phyloP scores from a whole-genome alignment of 768 basidiomycete species.

The Mycena galericulata region DNA sequence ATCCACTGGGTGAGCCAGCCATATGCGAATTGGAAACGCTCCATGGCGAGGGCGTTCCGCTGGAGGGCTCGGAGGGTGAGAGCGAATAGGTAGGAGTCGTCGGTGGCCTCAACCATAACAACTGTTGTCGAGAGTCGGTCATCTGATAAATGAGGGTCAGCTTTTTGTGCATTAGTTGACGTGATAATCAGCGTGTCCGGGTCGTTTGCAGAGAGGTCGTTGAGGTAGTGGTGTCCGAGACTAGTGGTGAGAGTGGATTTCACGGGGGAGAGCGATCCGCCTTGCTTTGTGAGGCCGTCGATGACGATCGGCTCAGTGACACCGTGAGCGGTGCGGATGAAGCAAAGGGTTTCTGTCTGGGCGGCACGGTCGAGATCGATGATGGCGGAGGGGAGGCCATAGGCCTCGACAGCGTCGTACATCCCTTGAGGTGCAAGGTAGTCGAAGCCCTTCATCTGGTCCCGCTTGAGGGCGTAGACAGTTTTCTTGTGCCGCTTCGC shows the following conservation, averaged over 20 bases:
- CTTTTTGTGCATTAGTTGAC: background rate
- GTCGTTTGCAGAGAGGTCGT: constrained; percentile 20
- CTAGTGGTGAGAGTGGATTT: constrained; percentile 39
- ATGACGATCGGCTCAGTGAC: constrained; percentile 32
- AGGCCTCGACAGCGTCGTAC: constrained; percentile 45
- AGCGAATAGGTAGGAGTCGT: constrained; percentile 37
- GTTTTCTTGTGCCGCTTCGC: constrained; percentile 33
- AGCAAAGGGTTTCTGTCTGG: constrained; percentile 2
- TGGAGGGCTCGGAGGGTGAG: background rate
- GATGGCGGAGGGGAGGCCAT: constrained; percentile 40
- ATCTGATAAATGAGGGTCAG: constrained; percentile 32
- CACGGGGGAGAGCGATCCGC: constrained; percentile 33
- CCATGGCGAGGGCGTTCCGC: background rate
- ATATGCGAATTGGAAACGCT: background rate
- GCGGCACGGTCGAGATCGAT: constrained; percentile 33
- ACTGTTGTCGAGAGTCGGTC: constrained; percentile 19
- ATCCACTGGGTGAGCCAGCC: constrained; percentile 19
- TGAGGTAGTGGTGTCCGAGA: constrained; percentile 32
- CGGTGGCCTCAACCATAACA: constrained; percentile 42
- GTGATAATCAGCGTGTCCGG: constrained; percentile 12
- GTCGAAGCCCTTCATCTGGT: constrained; percentile 50
- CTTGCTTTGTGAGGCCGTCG: constrained; percentile 33
- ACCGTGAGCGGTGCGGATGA: constrained; percentile 34
- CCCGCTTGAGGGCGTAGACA: constrained; percentile 38
- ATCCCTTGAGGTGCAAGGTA: constrained; percentile 43